Evolutionary conservation across 2,329 filamentous ascomycete genomes (phyloP).

Genomic region (Aspergillus carbonarius): DNA sequence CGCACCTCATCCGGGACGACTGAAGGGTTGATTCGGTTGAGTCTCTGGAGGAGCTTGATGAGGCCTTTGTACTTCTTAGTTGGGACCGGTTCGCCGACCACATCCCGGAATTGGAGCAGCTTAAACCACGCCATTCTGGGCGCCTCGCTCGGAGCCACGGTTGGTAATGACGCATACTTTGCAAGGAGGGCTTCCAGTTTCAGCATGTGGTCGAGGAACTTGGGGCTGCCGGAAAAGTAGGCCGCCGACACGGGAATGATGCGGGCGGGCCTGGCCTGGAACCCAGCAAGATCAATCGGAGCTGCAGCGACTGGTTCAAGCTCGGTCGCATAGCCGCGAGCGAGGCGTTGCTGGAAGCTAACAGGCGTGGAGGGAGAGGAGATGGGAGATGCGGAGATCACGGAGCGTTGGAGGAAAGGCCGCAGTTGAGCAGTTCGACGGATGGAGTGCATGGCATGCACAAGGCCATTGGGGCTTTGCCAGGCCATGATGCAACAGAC

Average conservation of each 20-base stretch:
- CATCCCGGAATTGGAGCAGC: slow-evolving; percentile 70
- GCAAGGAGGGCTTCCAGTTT: slow-evolving; percentile 69
- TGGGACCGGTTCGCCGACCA: slow-evolving; percentile 70
- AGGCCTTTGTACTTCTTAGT: slow-evolving; percentile 76
- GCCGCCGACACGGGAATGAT: slow-evolving; percentile 81
- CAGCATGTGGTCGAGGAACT: slow-evolving; percentile 83
- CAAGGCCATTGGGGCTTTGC: slow-evolving; percentile 36
- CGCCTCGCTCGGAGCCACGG: slow-evolving; percentile 62
- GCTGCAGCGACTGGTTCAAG: slow-evolving; percentile 26
- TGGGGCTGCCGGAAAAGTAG: slow-evolving; percentile 87
- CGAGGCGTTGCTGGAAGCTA: slow-evolving; percentile 17
- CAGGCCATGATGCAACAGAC: slow-evolving; percentile 34
- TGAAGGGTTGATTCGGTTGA: slow-evolving; percentile 82
- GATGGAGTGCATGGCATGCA: slow-evolving; percentile 36
- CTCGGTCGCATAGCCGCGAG: slow-evolving; percentile 33
- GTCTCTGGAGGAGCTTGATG: slow-evolving; percentile 69
- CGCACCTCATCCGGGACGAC: slow-evolving; percentile 71
- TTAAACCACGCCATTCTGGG: slow-evolving; percentile 79
- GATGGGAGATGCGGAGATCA: slow-evolving; percentile 17
- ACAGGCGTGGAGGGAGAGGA: slow-evolving; percentile 14
- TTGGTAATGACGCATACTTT: slow-evolving; percentile 72
- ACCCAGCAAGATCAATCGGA: slow-evolving; percentile 34
- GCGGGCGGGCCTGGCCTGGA: slow-evolving; percentile 57
- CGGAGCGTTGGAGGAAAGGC: slow-evolving; percentile 45
- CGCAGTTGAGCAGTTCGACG: slow-evolving; percentile 33